A percentile compares a stretch with the other conserved stretches of the same genome.
Evolutionary conservation across 1,139 yeast genomes (phyloP).

Genomic region (Blastobotrys proliferans): DNA sequence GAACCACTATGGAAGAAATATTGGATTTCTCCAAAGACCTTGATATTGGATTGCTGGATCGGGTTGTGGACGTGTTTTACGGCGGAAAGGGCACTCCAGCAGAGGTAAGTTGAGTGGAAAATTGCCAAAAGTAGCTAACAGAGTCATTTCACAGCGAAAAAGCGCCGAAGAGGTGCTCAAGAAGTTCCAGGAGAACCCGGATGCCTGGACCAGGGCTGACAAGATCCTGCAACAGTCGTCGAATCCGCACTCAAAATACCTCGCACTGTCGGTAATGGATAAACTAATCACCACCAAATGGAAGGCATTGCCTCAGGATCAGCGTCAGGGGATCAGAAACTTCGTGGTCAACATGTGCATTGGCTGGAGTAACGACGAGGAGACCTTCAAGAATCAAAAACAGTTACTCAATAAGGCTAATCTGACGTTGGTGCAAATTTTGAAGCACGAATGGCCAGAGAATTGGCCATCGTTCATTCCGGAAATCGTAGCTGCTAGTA

Average conservation of each 20-base stretch:
- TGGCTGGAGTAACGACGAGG: conserved; percentile 81
- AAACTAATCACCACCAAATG: conserved; percentile 87
- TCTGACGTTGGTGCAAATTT: conserved; percentile 84
- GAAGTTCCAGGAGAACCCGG: conserved; percentile 89
- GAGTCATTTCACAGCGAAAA: conserved; percentile 46
- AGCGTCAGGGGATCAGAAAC: conserved; percentile 78
- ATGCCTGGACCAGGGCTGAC: conserved; percentile 94
- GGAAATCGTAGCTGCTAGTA: conserved; percentile 80
- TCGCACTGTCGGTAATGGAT: conserved; percentile 86
- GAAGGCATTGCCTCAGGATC: conserved; percentile 87
- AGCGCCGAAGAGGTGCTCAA: conserved; percentile 81
- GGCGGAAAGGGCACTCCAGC: conserved; percentile 66
- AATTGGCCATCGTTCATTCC: conserved; percentile 98
- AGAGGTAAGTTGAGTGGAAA: conserved; percentile 26
- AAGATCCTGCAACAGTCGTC: conserved; percentile 74
- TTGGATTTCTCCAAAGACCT: conserved; percentile 82
- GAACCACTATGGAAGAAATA: conserved; percentile 76
- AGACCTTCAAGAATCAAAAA: conserved; percentile 67
- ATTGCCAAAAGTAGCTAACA: neutral
- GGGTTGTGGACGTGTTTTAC: conserved; percentile 82
- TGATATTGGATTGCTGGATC: conserved; percentile 76
- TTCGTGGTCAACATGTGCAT: conserved; percentile 92
- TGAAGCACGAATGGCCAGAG: conserved; percentile 98
- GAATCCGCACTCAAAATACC: conserved; percentile 82
- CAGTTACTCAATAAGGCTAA: conserved; percentile 91